phyloP scores from a whole-genome alignment of 2,329 filamentous ascomycete species.

The Pestalotiopsis sp. region DNA sequence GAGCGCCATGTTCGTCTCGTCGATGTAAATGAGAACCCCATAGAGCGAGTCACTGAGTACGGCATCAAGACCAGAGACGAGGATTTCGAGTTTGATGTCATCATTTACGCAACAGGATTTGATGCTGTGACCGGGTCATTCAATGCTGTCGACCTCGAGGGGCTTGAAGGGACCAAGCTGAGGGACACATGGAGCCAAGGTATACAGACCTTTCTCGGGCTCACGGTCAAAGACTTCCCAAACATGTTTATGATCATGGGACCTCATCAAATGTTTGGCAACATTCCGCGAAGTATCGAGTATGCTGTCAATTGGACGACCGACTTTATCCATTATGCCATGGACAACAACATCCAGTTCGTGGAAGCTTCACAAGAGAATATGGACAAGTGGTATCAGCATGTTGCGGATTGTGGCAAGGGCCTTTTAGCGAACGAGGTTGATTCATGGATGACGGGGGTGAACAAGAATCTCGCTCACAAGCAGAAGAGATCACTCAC shows the following conservation, averaged over 20 bases:
- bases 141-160: slow-evolving; percentile 37
- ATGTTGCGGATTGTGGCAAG: slow-evolving; percentile 48
- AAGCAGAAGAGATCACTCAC: slow-evolving; percentile 49
- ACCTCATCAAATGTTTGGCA: slow-evolving; percentile 47
- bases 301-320: slow-evolving; percentile 43
- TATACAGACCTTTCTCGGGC: slow-evolving; percentile 44
- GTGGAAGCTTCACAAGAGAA: slow-evolving; percentile 43
- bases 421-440: slow-evolving; percentile 49
- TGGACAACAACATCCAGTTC: slow-evolving; percentile 35
- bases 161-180: slow-evolving; percentile 32
- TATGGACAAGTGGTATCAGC: slow-evolving; percentile 46
- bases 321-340: slow-evolving; percentile 35
- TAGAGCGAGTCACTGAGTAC: slow-evolving; percentile 37
- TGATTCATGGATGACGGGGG: slow-evolving; percentile 59
- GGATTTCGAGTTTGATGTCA: slow-evolving; percentile 35
- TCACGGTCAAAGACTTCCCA: slow-evolving; percentile 43
- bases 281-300: slow-evolving; percentile 32
- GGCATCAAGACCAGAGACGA: slow-evolving; percentile 39
- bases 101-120: slow-evolving; percentile 46
- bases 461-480: slow-evolving; percentile 51
- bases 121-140: slow-evolving; percentile 41
- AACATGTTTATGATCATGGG: slow-evolving; percentile 53
- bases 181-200: slow-evolving; percentile 39
- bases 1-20: slow-evolving; percentile 48
- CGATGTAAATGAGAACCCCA: slow-evolving; percentile 44